Conservation (phyloP, 129 eudicot genomes). For the Heracleum sosnowskyi region DNA sequence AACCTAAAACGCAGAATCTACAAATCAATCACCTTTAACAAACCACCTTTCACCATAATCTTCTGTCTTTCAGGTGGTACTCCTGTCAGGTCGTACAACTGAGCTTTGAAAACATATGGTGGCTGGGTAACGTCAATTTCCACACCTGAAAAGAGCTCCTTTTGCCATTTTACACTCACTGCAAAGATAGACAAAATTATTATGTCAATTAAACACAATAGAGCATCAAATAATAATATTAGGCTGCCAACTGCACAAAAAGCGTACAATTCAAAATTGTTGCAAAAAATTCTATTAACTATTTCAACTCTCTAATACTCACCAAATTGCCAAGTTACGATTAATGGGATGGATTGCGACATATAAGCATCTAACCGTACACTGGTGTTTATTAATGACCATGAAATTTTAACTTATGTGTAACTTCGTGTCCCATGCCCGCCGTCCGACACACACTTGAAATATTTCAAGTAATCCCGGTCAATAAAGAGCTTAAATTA, state of each 20-base stretch:
- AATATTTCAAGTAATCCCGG: background rate
- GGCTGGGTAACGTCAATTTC: constrained; percentile 92
- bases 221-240: background rate
- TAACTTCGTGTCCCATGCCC: too few relatives aligned
- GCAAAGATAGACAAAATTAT: constrained; percentile 15
- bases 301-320: background rate
- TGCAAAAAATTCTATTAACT: background rate
- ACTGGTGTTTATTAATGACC: background rate
- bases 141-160: constrained; percentile 60
- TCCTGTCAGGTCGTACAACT: constrained; percentile 90
- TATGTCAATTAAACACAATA: background rate
- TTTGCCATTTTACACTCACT: constrained; percentile 98
- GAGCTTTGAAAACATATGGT: constrained; percentile 84
- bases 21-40: constrained; percentile 48
- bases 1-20: background rate
- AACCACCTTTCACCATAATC: constrained; percentile 91
- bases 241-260: background rate
- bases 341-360: background rate
- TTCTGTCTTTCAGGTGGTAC: constrained; percentile 99
- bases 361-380: background rate
- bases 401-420: background rate
- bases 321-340: background rate
- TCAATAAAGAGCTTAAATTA: background rate
- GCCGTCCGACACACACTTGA: background rate
- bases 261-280: background rate